Percentiles rank a stretch among this genome's conserved stretches.
These are phyloP conservation scores for Solanum chaucha DNA, from an alignment of 257 asterid genomes.

Conservation along the genomic window DNA sequence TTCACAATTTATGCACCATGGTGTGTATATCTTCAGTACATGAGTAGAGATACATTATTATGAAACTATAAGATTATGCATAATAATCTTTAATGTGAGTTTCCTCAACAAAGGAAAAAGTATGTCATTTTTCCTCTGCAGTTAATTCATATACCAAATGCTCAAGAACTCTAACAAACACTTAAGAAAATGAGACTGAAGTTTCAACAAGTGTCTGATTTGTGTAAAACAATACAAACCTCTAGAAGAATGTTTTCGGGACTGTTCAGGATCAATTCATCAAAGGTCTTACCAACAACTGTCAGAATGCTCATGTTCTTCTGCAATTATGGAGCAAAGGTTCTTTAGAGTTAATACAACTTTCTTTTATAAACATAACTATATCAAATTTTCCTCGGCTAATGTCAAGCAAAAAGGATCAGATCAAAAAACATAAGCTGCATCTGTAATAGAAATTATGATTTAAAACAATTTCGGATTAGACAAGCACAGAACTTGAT, in stretches of 20 bases:
- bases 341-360: background rate
- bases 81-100: background rate
- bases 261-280: conserved; percentile 53
- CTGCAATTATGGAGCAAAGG: conserved; percentile 27
- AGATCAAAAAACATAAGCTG: background rate
- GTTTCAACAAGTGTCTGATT: background rate
- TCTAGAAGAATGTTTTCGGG: conserved; percentile 60
- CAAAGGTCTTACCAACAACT: conserved; percentile 83
- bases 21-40: conserved; percentile 60
- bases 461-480: background rate
- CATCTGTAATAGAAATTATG: background rate
- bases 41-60: background rate
- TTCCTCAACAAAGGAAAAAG: background rate
- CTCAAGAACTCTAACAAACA: background rate
- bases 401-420: background rate
- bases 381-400: background rate
- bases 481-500: background rate
- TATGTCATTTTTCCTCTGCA: background rate
- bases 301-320: conserved; percentile 46
- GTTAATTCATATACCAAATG: background rate
- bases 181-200: background rate
- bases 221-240: conserved; percentile 29
- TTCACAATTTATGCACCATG: conserved; percentile 95
- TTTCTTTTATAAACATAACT: background rate
- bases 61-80: background rate